Conservation (phyloP, 202 grass and related monocot species). For the Elaeis oleifera region DNA sequence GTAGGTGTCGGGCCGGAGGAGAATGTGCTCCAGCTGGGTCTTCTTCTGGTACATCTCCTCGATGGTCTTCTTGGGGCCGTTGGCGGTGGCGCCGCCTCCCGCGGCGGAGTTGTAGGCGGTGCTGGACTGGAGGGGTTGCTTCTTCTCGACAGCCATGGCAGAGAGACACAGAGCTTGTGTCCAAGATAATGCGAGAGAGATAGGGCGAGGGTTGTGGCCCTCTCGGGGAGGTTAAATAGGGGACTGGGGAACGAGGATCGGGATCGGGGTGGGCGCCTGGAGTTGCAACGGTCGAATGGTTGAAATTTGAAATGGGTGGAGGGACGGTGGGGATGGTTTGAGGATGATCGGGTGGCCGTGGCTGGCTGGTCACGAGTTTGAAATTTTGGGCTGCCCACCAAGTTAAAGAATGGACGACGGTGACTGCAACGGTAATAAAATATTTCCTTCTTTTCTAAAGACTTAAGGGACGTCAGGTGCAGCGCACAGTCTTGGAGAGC, state of each 20-base stretch:
- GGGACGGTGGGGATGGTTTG: no score
- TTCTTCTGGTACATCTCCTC: slow-evolving; percentile 93
- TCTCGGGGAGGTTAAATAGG: not conserved
- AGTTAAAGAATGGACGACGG: no score
- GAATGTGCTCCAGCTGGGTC: slow-evolving; percentile 94
- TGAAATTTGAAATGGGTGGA: slow-evolving; percentile 30
- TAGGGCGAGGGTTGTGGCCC: slow-evolving; percentile 8
- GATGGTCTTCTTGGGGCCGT: no score
- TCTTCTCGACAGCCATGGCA: slow-evolving; percentile 39
- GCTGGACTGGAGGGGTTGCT: slow-evolving; percentile 59
- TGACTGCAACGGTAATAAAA: no score
- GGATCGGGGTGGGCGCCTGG: no score
- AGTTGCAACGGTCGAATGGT: slow-evolving; percentile 20
- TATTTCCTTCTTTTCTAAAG: no score
- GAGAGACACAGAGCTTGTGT: slow-evolving; percentile 52
- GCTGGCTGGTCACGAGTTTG: no score
- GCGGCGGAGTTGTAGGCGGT: slow-evolving; percentile 53
- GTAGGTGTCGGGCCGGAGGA: slow-evolving; percentile 90
- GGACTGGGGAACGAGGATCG: not conserved
- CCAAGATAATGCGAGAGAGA: slow-evolving; percentile 1
- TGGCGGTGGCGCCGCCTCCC: not conserved
- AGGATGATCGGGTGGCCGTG: no score
- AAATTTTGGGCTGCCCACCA: no score
- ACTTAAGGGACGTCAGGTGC: no score
- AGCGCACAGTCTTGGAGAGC: no score